Base-by-base conservation (phyloP, 2,329 filamentous ascomycete species). In the Lizonia empirigonia region DNA sequence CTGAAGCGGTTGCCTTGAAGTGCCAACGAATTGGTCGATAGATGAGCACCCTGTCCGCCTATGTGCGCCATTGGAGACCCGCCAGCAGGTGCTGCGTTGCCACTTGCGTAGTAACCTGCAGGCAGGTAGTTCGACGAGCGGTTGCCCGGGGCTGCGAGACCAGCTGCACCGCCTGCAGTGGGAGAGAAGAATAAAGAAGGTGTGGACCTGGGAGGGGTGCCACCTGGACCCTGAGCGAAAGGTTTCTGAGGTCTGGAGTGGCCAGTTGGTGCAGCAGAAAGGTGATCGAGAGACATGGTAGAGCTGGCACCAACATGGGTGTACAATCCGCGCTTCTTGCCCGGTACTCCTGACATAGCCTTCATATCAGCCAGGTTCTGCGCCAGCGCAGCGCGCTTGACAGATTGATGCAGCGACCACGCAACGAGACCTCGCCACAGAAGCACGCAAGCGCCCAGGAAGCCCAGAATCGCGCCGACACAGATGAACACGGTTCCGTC, bases 401-500 rank as follows among this genome's bases (percentile, higher is more conserved):
- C 92, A 27, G 89, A 94, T 52, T 93, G 89, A 74, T 97, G 93
- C 51, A 99, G 84, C 33, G 93, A 88, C 82, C 91, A 96, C 53
- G 90, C 91, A 52, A 97, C 86, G 48, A 97, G 82, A 41, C 82
- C 87, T 54, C 93, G 90, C 94, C 94, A 99, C 50, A 88, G 80
- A 10, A 99, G 80, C 35, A 97, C 84, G n/a, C 85, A 86, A 7
- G 91, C 78, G 9, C 86, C 90, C 58, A 97, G 84, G 59, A 91
- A 87, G 13, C 90, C 94, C 6, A 99, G 83, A 22, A 91, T 87
- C 20, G 91, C 89, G 36, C 94, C 94, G 1, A 97, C 94, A 18
- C 86, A 88, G 65, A 99, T 99, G 77, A 99, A 99, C 52, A 99
- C 88, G 4, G 93, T 97, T 46, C 94, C 94, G 67, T 97, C 89